Base-by-base conservation (phyloP, 129 eudicot genomes). In the Centaurea solstitialis region DNA sequence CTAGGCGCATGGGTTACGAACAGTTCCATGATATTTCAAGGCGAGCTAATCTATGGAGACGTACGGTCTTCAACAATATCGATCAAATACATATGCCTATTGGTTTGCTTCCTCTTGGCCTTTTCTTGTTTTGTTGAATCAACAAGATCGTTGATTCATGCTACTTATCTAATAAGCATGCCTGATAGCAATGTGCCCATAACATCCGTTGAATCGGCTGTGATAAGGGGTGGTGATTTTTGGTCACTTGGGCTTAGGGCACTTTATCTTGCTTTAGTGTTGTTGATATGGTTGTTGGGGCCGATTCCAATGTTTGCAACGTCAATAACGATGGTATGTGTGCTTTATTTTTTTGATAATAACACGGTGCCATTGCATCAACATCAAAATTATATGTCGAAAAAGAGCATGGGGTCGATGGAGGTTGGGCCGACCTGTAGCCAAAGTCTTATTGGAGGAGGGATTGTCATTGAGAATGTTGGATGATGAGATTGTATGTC, bases 221-320 rank as follows among this genome's bases (percentile, higher is more conserved):
- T 92, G 6, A 86, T 90, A 18, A 81, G 88, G 21, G 97, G 94
- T 5, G 91, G 89, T 12, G 88, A 90, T 68, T 86, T 82, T 76
- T 89, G 94, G 92, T 81, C 86, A 12, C 67, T 92, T 50, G 94
- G 94, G 21, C 81, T 87, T 17, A 86, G 97, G 68, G 88, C 87
- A 24, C 87, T 92, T 5, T 88, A 92, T 81, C 89, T 92, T 81
- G 93, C 94, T 2, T 72, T 85, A 9, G 15, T 28, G 23, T 67
- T 87, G 85, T 39, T 92, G 81, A 26, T 87, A 26, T 92, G 94
- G 97, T 82, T 92, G 45, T 86, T 92, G 45, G 94, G 97, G 3
- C 92, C 94, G 1, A 88, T 92, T 33, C 94, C 94, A 6, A 89
- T 92, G 97, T 89, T 89, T 77, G 85, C 73, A 30, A 81, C 92